These are phyloP conservation scores for Boletellus ananas DNA, from an alignment of 768 basidiomycete species.

Conservation along the genomic window DNA sequence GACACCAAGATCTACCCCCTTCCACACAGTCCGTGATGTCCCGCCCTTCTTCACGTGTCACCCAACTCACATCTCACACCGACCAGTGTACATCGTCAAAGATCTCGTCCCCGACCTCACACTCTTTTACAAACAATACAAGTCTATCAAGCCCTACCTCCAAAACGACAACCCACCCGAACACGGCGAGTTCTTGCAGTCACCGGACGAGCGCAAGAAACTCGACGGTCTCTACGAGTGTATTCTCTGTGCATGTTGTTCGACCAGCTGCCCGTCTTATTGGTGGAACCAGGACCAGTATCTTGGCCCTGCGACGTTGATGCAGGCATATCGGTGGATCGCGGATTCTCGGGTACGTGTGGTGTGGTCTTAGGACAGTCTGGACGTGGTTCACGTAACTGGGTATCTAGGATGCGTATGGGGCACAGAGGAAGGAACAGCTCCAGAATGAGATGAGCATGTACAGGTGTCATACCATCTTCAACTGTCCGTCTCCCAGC, in stretches of 20 bases:
- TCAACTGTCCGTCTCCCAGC: constrained; percentile 67
- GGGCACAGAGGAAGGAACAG: constrained; percentile 79
- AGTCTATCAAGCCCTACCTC: constrained; percentile 95
- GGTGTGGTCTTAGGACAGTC: not conserved
- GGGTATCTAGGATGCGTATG: constrained; percentile 61
- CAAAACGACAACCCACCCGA: constrained; percentile 90
- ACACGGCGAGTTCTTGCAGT: constrained; percentile 84
- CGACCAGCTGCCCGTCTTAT: constrained; percentile 95
- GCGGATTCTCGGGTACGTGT: constrained; percentile 83
- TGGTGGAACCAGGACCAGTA: constrained; percentile 99
- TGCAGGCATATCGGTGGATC: constrained; percentile 98
- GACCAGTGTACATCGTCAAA: constrained; percentile 94
- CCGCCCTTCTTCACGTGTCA: not conserved
- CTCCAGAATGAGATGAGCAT: constrained; percentile 95
- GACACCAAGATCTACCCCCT: constrained; percentile 93
- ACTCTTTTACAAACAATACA: constrained; percentile 99
- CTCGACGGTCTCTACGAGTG: constrained; percentile 98
- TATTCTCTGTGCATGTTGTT: constrained; percentile 96
- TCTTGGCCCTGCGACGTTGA: constrained; percentile 92
- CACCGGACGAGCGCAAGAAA: constrained; percentile 88
- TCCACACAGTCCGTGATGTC: constrained; percentile 77
- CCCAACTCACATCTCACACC: not conserved
- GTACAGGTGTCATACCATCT: constrained; percentile 98
- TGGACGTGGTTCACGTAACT: not conserved
- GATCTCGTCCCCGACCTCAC: constrained; percentile 93